phyloP scores from a whole-genome alignment of 371 early-diverging fungal genomes.

The Apophysomyces elegans region DNA sequence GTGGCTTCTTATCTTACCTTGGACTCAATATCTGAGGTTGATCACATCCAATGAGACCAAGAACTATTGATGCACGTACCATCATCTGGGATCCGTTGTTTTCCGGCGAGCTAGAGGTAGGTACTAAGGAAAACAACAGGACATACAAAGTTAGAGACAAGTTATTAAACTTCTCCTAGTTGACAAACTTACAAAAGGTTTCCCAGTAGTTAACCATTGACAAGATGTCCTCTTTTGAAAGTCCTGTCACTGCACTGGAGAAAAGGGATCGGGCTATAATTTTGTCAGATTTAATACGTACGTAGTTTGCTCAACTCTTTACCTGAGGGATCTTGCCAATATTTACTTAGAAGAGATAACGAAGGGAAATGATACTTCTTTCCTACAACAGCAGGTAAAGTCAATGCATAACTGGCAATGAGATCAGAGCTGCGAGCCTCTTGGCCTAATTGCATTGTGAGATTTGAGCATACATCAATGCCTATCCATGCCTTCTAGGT shows the following conservation, averaged over 20 bases:
- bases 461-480: constrained; percentile 21
- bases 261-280: constrained; percentile 48
- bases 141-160: background rate
- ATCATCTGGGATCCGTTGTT: constrained; percentile 62
- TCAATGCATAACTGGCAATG: constrained; percentile 54
- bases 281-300: background rate
- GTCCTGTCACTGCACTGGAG: constrained; percentile 41
- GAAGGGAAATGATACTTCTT: constrained; percentile 66
- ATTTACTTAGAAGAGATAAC: constrained; percentile 76
- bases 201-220: constrained; percentile 71
- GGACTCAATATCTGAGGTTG: constrained; percentile 54
- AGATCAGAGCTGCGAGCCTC: constrained; percentile 54
- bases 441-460: constrained; percentile 27
- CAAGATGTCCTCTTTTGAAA: constrained; percentile 50
- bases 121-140: constrained; percentile 49
- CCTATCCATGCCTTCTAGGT: constrained; percentile 30
- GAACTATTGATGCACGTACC: constrained; percentile 73
- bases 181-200: constrained; percentile 45
- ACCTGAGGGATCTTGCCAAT: constrained; percentile 88
- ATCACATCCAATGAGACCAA: constrained; percentile 74
- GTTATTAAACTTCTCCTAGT: background rate
- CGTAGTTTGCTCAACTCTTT: background rate
- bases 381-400: constrained; percentile 60
- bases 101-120: constrained; percentile 53
- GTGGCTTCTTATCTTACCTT: constrained; percentile 31